Evolutionary conservation across 192 early-diverging fungal genomes (phyloP).

Genomic region (Gaertneriomyces sp.): DNA sequence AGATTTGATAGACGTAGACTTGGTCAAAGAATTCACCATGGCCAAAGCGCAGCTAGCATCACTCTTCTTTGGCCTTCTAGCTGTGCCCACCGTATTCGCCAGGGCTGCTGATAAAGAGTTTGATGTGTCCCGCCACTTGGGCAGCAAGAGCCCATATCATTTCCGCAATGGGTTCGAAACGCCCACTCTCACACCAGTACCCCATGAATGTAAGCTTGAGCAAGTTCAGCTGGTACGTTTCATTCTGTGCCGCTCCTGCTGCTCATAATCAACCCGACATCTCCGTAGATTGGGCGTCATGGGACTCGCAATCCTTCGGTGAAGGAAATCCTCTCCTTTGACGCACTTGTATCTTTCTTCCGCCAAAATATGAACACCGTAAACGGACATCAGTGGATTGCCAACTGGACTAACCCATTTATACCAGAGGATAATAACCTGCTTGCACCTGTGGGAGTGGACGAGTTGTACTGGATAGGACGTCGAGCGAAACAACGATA

Average conservation of each 20-base stretch:
- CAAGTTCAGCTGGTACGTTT: constrained; percentile 8
- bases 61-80: too few relatives aligned
- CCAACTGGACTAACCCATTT: constrained; percentile 4
- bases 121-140: constrained; percentile 5
- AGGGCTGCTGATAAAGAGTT: not conserved
- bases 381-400: not conserved
- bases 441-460: not conserved
- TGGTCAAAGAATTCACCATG: not conserved
- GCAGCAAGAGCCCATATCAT: not conserved
- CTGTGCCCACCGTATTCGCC: too few relatives aligned
- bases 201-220: not conserved
- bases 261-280: not conserved
- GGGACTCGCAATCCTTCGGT: not conserved
- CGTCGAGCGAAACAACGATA: constrained; percentile 4
- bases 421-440: not conserved
- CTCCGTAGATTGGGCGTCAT: not conserved
- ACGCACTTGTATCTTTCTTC: not conserved
- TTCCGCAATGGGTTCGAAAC: not conserved
- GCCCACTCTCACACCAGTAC: not conserved
- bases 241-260: not conserved
- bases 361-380: not conserved
- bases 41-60: not conserved
- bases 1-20: not conserved
- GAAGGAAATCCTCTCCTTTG: not conserved
- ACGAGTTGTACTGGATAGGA: constrained; percentile 5